These are phyloP conservation scores for Monosporozyma unispora DNA, from an alignment of 805 yeast species.

Conservation along the genomic window DNA sequence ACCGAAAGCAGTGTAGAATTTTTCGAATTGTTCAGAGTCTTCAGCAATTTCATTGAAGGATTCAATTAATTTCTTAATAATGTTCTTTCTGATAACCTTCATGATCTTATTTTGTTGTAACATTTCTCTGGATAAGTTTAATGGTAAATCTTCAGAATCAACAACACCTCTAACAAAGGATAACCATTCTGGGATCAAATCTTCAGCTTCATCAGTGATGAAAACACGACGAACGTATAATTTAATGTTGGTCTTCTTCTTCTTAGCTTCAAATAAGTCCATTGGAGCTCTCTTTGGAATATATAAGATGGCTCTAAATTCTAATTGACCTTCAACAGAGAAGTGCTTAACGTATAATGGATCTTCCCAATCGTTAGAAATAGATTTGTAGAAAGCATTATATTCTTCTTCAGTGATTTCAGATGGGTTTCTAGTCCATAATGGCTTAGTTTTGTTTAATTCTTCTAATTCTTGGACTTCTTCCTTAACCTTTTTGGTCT, in stretches of 20 bases:
- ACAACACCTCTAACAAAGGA: slow-evolving; percentile 97
- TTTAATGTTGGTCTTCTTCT: slow-evolving; percentile 98
- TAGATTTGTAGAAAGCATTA: slow-evolving; percentile 98
- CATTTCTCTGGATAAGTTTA: slow-evolving; percentile 99
- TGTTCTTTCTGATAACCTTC: slow-evolving; percentile 98
- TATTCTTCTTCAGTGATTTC: slow-evolving; percentile 97
- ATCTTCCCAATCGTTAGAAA: slow-evolving; percentile 99
- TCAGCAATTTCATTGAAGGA: slow-evolving; percentile 99
- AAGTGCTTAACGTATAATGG: slow-evolving; percentile 99
- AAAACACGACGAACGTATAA: slow-evolving; percentile 98
- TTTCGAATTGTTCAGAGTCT: slow-evolving; percentile 96
- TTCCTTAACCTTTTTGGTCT: slow-evolving; percentile 88
- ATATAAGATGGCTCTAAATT: slow-evolving; percentile 94
- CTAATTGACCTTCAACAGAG: slow-evolving; percentile 99
- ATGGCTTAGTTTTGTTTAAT: slow-evolving; percentile 96
- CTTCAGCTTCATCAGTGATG: slow-evolving; percentile 99
- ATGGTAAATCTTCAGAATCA: slow-evolving; percentile 98
- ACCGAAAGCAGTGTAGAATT: slow-evolving; percentile 94
- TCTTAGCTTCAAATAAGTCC: slow-evolving; percentile 94
- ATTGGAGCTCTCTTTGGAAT: slow-evolving; percentile 99
- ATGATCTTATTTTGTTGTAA: slow-evolving; percentile 99
- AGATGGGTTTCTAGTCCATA: slow-evolving; percentile 98
- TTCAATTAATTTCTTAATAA: slow-evolving; percentile 96
- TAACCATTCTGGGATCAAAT: slow-evolving; percentile 98
- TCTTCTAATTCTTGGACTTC: slow-evolving; percentile 93